Percentiles rank a stretch among this genome's conserved stretches.
Evolutionary conservation across 768 basidiomycete species (phyloP).

Genomic region (Trametes cinnabarina): DNA sequence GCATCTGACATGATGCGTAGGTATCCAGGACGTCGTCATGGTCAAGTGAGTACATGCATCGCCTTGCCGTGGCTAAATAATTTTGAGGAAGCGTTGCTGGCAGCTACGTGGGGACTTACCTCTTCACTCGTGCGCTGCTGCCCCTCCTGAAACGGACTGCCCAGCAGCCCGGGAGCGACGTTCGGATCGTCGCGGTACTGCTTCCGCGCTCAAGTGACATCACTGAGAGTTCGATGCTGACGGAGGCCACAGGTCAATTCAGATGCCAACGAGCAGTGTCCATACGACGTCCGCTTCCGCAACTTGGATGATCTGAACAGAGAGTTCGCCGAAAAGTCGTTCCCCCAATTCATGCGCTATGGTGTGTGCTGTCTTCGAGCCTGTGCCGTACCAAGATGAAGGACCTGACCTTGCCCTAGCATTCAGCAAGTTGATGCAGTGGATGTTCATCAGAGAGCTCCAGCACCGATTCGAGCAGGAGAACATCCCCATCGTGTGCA

Average conservation of each 20-base stretch:
- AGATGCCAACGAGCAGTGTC: conserved; percentile 7
- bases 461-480: conserved; percentile 28
- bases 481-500: conserved; percentile 31
- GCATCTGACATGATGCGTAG: not conserved
- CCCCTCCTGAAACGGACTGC: conserved; percentile 32
- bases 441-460: conserved; percentile 25
- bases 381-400: not conserved
- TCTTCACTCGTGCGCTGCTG: conserved; percentile 30
- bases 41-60: conserved; percentile 39
- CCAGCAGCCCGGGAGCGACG: conserved; percentile 26
- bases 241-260: not conserved
- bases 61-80: too few species aligned
- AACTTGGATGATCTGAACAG: conserved; percentile 34
- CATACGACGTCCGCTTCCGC: conserved; percentile 28
- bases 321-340: conserved; percentile 26
- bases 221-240: not conserved
- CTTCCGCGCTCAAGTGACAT: too few species aligned
- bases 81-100: too few species aligned
- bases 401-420: conserved; percentile 5
- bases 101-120: conserved; percentile 31
- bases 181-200: conserved; percentile 32
- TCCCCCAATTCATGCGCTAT: conserved; percentile 17
- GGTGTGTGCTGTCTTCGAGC: not conserved
- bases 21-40: conserved; percentile 27
- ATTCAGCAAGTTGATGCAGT: conserved; percentile 22